Evolutionary conservation across 2,329 filamentous ascomycete genomes (phyloP), one percentile per base, ranked within the genome.

Genomic region (Botrytis deweyae): DNA sequence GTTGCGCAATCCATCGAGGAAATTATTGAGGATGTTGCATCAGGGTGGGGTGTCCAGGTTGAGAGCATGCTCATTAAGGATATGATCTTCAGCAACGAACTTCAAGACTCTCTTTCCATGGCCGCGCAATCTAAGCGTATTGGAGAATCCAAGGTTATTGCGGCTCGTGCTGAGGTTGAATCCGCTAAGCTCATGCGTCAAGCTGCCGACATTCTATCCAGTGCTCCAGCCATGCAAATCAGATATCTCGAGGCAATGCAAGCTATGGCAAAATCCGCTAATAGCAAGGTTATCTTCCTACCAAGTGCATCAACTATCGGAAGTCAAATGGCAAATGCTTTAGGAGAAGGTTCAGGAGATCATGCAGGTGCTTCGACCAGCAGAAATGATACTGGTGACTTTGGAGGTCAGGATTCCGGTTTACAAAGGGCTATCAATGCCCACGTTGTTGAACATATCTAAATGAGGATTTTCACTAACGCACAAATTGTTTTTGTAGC

Each of bases 11-110:
- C 92, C 74, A 98, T 98, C 76, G 91, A 94, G 76, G 95, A 98
- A 84, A 98, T 98, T 79, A 98, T 99, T 79, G 96, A 98, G 82
- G 95, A 98, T 78, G 96, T 97, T 1, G 95, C 96, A 9, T 86
- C 89, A 18, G 94, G 93, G 75, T 99, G 96, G 96, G 96, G 96
- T 84, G 95, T 97, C 12, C 90, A 93, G 81, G 96, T 98, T 74
- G 96, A 98, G 87, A 95, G 92, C 81, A 99, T 99, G 95, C 90
- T 99, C 78, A 95, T 99, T 88, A 98, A 99, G 86, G 96, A 99
- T 84, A 97, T 99, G 82, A 93, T 98, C 82, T 99, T 99, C 89
- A 94, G 91, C 84, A 90, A 94, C 81, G 96, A 98, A 78, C 88
- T 99, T 63, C 96, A 99, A 84, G 95, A 98, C 81, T 96, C 93